Evolutionary conservation across 108 stramenopile genomes (phyloP).

Genomic region (Mediolabrus comicus): DNA sequence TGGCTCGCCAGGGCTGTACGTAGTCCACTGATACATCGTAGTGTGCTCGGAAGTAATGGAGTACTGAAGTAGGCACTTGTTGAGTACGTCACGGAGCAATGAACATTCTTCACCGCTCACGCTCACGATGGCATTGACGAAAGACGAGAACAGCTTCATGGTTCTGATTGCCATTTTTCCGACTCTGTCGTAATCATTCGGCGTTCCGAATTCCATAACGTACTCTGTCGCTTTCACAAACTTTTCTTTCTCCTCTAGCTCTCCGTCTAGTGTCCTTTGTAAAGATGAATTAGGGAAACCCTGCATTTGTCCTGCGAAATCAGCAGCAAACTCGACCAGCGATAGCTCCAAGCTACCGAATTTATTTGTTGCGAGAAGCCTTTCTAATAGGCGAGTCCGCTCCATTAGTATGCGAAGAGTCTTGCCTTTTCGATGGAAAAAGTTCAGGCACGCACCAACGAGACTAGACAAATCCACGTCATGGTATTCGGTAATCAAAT

Average conservation of each 20-base stretch:
- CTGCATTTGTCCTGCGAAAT: background rate
- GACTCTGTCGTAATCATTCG: too few species aligned
- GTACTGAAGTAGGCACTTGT: conserved; percentile 3
- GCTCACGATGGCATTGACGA: background rate
- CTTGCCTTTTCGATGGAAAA: background rate
- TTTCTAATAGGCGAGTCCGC: background rate
- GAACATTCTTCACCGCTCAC: background rate
- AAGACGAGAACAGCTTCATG: background rate
- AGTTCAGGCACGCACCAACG: background rate
- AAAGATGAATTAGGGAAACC: too few species aligned
- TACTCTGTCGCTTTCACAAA: too few species aligned
- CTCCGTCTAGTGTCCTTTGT: too few species aligned
- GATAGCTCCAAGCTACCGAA: background rate
- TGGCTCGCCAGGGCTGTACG: background rate
- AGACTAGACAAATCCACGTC: background rate
- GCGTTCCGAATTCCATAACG: too few species aligned
- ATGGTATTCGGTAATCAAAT: background rate
- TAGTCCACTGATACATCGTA: background rate
- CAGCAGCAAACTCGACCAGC: background rate
- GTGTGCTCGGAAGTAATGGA: background rate
- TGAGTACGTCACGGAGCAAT: background rate
- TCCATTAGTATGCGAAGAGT: background rate
- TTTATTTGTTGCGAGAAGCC: background rate
- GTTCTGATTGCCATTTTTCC: background rate
- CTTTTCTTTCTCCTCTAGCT: background rate